These are phyloP conservation scores for Paraphysoderma sedebokerense DNA, from an alignment of 371 early-diverging fungal genomes.

Conservation along the genomic window DNA sequence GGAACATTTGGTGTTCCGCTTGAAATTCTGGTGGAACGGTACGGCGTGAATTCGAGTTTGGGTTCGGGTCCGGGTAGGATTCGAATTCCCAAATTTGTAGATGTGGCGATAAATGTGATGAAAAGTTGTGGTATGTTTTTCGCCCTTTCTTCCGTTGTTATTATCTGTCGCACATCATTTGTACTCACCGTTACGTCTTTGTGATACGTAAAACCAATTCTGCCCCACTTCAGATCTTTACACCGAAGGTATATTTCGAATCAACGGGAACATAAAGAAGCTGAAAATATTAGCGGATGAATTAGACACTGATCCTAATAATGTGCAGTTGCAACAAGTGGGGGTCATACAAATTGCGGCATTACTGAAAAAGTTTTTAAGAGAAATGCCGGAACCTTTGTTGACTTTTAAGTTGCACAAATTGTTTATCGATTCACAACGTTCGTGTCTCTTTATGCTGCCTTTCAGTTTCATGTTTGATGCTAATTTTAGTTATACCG, in stretches of 20 bases:
- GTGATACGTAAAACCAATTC: neutral
- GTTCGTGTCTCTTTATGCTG: slow-evolving; percentile 17
- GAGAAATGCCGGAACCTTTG: slow-evolving; percentile 90
- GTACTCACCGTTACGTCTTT: neutral
- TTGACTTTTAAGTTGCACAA: slow-evolving; percentile 68
- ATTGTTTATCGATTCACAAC: slow-evolving; percentile 58
- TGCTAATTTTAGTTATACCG: neutral
- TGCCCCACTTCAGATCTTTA: slow-evolving; percentile 44
- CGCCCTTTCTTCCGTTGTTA: slow-evolving; percentile 3
- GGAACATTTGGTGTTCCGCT: slow-evolving; percentile 84
- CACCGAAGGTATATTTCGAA: slow-evolving; percentile 88
- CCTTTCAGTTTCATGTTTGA: neutral
- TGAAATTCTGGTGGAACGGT: slow-evolving; percentile 62
- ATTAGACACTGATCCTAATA: slow-evolving; percentile 44
- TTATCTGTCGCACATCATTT: neutral
- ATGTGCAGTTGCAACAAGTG: slow-evolving; percentile 43
- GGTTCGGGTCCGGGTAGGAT: slow-evolving; percentile 53
- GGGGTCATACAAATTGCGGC: slow-evolving; percentile 78
- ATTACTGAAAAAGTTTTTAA: slow-evolving; percentile 76
- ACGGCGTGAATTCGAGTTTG: slow-evolving; percentile 65
- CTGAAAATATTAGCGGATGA: slow-evolving; percentile 56
- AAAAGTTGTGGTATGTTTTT: neutral
- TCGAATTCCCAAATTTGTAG: slow-evolving; percentile 68
- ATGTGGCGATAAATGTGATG: slow-evolving; percentile 35
- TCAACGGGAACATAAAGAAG: slow-evolving; percentile 87